Conservation (phyloP, 495 filamentous ascomycete genomes). For the Tricharina praecox region DNA sequence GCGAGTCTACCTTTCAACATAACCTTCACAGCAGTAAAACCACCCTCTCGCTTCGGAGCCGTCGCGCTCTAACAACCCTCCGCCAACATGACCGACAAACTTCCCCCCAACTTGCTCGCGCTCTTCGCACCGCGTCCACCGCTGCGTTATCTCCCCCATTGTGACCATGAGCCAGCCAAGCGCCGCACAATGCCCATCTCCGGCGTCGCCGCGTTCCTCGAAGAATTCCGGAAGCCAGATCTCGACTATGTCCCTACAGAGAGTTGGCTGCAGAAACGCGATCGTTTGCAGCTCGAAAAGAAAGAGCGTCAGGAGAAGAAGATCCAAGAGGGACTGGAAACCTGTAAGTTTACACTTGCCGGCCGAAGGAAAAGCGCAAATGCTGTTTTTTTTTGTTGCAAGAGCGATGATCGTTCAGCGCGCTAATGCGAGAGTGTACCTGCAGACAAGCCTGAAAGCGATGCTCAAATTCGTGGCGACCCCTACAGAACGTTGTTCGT, state of each 20-base stretch:
- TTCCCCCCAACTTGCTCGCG: constrained; percentile 77
- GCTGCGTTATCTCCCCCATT: constrained; percentile 71
- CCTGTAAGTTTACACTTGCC: constrained; percentile 53
- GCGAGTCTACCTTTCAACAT: no score
- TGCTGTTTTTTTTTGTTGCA: no score
- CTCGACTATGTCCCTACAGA: constrained; percentile 70
- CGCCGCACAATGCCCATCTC: constrained; percentile 52
- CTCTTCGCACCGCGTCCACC: constrained; percentile 89
- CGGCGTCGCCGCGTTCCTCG: constrained; percentile 57
- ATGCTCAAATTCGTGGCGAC: constrained; percentile 77
- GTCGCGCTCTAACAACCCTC: not conserved
- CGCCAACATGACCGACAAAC: constrained; percentile 70
- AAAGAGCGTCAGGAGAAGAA: constrained; percentile 45
- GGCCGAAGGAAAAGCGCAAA: no score
- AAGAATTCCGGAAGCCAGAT: constrained; percentile 48
- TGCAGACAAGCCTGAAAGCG: constrained; percentile 52
- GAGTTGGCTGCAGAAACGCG: constrained; percentile 74
- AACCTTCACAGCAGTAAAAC: no score
- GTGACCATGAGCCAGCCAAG: constrained; percentile 68
- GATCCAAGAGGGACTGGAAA: constrained; percentile 45
- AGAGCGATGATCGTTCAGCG: no score
- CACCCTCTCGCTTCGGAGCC: no score
- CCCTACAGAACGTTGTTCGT: constrained; percentile 92
- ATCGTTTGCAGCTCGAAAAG: constrained; percentile 64
- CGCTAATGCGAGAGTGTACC: not conserved